These are phyloP conservation scores for Neoboletus brunneissimus DNA, from an alignment of 768 basidiomycete genomes.

Conservation along the genomic window DNA sequence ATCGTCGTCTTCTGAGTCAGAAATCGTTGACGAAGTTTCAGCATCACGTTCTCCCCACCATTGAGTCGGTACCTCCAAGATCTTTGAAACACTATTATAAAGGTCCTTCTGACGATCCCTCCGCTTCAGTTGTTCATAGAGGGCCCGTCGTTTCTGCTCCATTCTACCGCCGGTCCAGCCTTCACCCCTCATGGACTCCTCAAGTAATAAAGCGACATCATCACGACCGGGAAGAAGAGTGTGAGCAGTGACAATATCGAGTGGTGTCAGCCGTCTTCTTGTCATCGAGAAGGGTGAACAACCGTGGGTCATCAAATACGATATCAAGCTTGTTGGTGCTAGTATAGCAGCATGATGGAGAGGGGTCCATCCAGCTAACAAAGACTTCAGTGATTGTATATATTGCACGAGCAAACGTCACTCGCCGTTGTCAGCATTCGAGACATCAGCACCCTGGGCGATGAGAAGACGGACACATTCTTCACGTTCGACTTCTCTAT, in stretches of 20 bases:
- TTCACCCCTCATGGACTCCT: slow-evolving; percentile 83
- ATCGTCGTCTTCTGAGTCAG: slow-evolving; percentile 51
- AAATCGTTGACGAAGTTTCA: slow-evolving; percentile 43
- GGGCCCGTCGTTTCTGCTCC: slow-evolving; percentile 59
- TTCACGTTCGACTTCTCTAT: slow-evolving; percentile 85
- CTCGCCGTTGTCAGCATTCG: slow-evolving; percentile 60
- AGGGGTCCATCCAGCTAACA: slow-evolving; percentile 88
- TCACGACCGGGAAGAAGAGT: slow-evolving; percentile 77
- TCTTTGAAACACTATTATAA: slow-evolving; percentile 55
- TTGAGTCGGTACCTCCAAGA: slow-evolving; percentile 52
- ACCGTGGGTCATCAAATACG: slow-evolving; percentile 89
- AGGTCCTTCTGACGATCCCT: slow-evolving; percentile 52
- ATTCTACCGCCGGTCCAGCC: slow-evolving; percentile 80
- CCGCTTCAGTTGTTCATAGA: slow-evolving; percentile 57
- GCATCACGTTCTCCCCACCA: slow-evolving; percentile 64
- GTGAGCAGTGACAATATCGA: slow-evolving; percentile 88
- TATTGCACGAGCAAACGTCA: slow-evolving; percentile 4
- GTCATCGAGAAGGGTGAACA: slow-evolving; percentile 81
- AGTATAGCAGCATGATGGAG: slow-evolving; percentile 89
- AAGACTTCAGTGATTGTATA: slow-evolving; percentile 2
- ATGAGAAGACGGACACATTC: slow-evolving; percentile 83
- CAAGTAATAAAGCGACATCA: slow-evolving; percentile 82
- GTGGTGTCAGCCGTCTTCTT: slow-evolving; percentile 73
- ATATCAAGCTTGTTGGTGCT: slow-evolving; percentile 86
- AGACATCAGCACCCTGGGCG: slow-evolving; percentile 70